Evolutionary conservation across 176 grass and related monocot species (phyloP), one percentile per base, ranked within the genome.

Genomic region (Carex littledalei): DNA sequence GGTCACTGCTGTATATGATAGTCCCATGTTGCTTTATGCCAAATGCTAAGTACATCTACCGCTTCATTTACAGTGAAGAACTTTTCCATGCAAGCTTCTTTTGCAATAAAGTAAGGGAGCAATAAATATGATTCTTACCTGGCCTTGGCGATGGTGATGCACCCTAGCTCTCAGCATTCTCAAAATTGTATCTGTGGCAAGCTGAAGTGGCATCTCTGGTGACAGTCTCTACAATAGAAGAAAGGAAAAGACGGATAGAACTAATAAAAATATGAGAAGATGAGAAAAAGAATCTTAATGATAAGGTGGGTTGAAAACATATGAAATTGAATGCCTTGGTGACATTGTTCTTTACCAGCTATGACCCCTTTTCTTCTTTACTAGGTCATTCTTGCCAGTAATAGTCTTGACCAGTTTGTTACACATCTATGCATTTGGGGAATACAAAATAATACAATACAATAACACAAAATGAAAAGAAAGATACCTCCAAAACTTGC

Each of bases 61-160:
- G 0, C 74, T 55, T 31, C 74, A 54, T 31, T 55, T 24, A 78
- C 47, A 53, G 21, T 16, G 22, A 56, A 78, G 24, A 56, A 78
- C 22, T 56, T 78, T 34, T 56, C 21, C 2, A 32, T 32, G 22
- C 24, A 32, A 78, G 12, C 45, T 53, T 32, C 1, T 24, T 24
- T 76, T 76, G 18, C 45, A 49, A 76, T 10, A 50, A 76, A 76
- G 15, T 29, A 8, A 8, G 26, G 39, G 12, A 75, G 21, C 11
- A 77, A 31, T 17, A 77, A 76, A 18, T 32, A 11, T 22, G 24
- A 17, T 77, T 79, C 8, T 82, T 89, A 94, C 95, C 93, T 94
- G 92, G 8, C 92, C 95, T 92, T 98, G 93, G 16, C 89, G 91
- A 92, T 89, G 91, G 87, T 98, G 95, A 87, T 98, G 95, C 58